phyloP scores from a whole-genome alignment of 768 basidiomycete genomes.

The Lactarius pseudohatsudake region DNA sequence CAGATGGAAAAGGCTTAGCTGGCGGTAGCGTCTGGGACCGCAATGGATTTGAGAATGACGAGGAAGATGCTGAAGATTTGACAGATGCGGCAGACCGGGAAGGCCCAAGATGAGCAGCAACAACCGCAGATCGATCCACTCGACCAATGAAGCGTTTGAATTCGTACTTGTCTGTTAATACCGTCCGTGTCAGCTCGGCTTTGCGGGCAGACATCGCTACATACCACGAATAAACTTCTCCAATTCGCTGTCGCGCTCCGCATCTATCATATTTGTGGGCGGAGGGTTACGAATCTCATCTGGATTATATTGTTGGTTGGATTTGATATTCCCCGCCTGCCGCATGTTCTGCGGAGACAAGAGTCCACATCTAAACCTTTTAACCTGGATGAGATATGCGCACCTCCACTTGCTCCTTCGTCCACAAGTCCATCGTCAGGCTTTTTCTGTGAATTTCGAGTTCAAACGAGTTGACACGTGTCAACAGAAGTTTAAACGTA shows the following conservation, averaged over 20 bases:
- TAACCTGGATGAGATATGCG: conserved; percentile 31
- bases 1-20: conserved; percentile 19
- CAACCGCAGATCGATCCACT: conserved; percentile 31
- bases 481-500: conserved; percentile 41
- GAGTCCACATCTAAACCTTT: conserved; percentile 22
- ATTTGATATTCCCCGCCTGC: conserved; percentile 74
- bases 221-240: conserved; percentile 87
- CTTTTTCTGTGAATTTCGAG: conserved; percentile 63
- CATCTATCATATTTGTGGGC: conserved; percentile 74
- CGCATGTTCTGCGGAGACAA: conserved; percentile 64
- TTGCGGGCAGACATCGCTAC: conserved; percentile 32
- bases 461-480: background rate
- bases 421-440: conserved; percentile 83
- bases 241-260: conserved; percentile 83
- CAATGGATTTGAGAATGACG: conserved; percentile 8
- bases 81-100: conserved; percentile 34
- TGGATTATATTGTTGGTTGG: conserved; percentile 79
- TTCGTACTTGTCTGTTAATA: conserved; percentile 67
- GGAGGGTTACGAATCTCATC: conserved; percentile 82
- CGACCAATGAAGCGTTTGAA: conserved; percentile 62
- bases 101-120: conserved; percentile 35
- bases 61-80: conserved; percentile 17
- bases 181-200: background rate
- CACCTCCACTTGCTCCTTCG: conserved; percentile 86
- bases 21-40: conserved; percentile 32